Percentiles rank a stretch among this genome's conserved stretches.
Evolutionary conservation across 2,329 filamentous ascomycete species (phyloP).

Genomic region (Hyphodiscus sp.): DNA sequence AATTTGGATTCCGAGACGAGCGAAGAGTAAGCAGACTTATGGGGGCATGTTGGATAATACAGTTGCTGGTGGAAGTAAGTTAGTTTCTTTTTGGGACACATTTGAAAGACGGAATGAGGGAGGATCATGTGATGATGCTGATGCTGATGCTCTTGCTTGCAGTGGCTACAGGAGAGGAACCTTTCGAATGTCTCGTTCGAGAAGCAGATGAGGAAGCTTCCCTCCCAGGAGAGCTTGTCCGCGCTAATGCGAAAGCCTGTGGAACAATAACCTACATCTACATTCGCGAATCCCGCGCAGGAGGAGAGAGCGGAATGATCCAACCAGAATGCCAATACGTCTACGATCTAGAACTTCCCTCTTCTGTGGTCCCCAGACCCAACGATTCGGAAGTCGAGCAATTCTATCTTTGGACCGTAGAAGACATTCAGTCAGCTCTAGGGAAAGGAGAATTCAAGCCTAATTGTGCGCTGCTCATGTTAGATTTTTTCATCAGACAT

Average conservation of each 20-base stretch:
- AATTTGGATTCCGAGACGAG: conserved; percentile 78
- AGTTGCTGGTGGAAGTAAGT: conserved; percentile 62
- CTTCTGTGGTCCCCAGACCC: conserved; percentile 54
- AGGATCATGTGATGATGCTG: background rate
- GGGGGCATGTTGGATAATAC: conserved; percentile 80
- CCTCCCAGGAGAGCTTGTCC: conserved; percentile 51
- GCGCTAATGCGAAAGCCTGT: conserved; percentile 41
- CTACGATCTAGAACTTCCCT: conserved; percentile 65
- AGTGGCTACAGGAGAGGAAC: conserved; percentile 69
- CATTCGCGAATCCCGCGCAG: conserved; percentile 47
- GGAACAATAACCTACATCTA: conserved; percentile 65
- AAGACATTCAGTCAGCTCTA: conserved; percentile 68
- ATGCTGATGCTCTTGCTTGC: background rate
- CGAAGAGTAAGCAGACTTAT: conserved; percentile 76
- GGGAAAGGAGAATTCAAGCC: conserved; percentile 77
- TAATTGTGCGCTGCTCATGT: conserved; percentile 76
- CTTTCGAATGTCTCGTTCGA: conserved; percentile 75
- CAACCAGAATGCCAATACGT: conserved; percentile 68
- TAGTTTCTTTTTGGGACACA: background rate
- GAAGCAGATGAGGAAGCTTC: conserved; percentile 87
- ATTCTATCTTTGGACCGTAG: conserved; percentile 66
- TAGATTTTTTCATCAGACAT: conserved; percentile 88
- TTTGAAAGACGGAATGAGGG: background rate
- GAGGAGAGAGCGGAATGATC: conserved; percentile 55
- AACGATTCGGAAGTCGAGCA: conserved; percentile 73